Percentiles rank a stretch among this genome's conserved stretches.
Evolutionary conservation across 306 rosid species (phyloP).

Genomic region (Pachyrhizus erosus): DNA sequence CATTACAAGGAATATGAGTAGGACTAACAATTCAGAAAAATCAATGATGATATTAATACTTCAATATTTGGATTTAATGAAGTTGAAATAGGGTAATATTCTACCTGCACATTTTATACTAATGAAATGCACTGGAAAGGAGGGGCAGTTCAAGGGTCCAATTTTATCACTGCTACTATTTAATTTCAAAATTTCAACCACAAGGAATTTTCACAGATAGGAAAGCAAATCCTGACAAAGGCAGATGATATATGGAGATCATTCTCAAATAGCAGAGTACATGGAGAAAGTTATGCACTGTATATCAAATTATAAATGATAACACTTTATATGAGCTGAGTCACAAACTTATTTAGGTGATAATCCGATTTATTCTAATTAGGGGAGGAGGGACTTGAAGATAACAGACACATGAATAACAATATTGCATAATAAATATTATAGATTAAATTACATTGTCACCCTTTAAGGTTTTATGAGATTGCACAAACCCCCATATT

Average conservation of each 20-base stretch:
- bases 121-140: constrained; percentile 9
- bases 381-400: neutral
- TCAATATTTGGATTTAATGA: neutral
- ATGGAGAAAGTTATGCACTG: constrained; percentile 15
- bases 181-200: constrained; percentile 8
- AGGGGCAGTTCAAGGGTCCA: neutral
- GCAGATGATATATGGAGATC: constrained; percentile 6
- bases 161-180: constrained; percentile 20
- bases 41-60: neutral
- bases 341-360: neutral
- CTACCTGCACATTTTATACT: constrained; percentile 11
- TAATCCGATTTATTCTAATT: neutral
- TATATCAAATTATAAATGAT: neutral
- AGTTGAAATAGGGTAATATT: constrained; percentile 3
- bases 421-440: neutral
- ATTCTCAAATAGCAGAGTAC: constrained; percentile 3
- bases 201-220: neutral
- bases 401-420: neutral
- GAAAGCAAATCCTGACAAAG: constrained; percentile 6
- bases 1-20: constrained; percentile 3
- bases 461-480: too few species aligned
- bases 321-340: neutral
- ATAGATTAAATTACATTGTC: too few species aligned
- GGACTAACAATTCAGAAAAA: neutral
- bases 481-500: too few species aligned